phyloP scores from a whole-genome alignment of 2,329 filamentous ascomycete species.

The Penicillium sp. region DNA sequence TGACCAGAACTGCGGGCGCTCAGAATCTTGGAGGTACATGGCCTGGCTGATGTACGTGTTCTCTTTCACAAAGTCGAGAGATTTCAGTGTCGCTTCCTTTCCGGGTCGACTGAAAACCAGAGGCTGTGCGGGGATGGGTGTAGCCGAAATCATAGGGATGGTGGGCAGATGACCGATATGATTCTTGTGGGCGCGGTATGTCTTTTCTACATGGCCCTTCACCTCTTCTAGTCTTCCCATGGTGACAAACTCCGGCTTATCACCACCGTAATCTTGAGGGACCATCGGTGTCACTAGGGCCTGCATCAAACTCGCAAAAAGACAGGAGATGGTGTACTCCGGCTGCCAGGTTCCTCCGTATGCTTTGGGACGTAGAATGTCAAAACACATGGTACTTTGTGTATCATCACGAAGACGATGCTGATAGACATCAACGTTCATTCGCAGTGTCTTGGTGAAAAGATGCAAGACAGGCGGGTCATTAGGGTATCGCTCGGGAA shows the following conservation, averaged over 20 bases:
- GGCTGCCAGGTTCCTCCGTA: slow-evolving; percentile 12
- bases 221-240: slow-evolving; percentile 9
- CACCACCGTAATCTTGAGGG: slow-evolving; percentile 7
- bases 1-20: slow-evolving; percentile 10
- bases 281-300: slow-evolving; percentile 15
- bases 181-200: slow-evolving; percentile 9
- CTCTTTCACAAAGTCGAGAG: slow-evolving; percentile 3
- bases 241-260: slow-evolving; percentile 11
- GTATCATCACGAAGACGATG: background rate
- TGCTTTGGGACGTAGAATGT: slow-evolving; percentile 9
- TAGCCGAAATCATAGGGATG: slow-evolving; percentile 13
- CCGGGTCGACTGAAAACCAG: slow-evolving; percentile 11
- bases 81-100: background rate
- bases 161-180: slow-evolving; percentile 4
- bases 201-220: background rate
- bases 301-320: slow-evolving; percentile 20
- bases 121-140: slow-evolving; percentile 6
- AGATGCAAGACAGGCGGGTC: slow-evolving; percentile 17
- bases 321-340: slow-evolving; percentile 16
- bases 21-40: slow-evolving; percentile 12
- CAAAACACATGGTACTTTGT: slow-evolving; percentile 18
- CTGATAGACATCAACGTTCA: slow-evolving; percentile 12
- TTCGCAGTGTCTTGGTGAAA: slow-evolving; percentile 8
- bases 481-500: slow-evolving; percentile 2
- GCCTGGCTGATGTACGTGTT: slow-evolving; percentile 15